A percentile compares a stretch with the other conserved stretches of the same genome.
Conservation (phyloP, 106 monocot genomes). For the Iris macrosiphon region DNA sequence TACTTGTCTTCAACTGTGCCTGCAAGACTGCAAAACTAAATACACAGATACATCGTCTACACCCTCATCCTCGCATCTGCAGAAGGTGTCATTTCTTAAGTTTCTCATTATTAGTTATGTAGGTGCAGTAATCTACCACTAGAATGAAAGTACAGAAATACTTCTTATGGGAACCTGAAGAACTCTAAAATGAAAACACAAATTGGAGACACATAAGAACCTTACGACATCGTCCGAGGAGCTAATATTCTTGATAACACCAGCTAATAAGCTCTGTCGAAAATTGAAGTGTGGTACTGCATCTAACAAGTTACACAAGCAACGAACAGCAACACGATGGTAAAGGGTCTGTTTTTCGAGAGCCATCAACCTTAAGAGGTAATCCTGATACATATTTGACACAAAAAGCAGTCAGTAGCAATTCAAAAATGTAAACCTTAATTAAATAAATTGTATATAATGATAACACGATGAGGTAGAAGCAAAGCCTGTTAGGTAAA, state of each 20-base stretch:
- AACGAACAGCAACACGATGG: conserved; percentile 57
- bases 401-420: background rate
- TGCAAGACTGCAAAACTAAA: too few relatives aligned
- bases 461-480: too few relatives aligned
- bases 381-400: conserved; percentile 44
- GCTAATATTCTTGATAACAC: conserved; percentile 60
- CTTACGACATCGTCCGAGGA: conserved; percentile 81
- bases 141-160: too few relatives aligned
- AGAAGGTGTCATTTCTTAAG: too few relatives aligned
- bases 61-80: too few relatives aligned
- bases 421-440: background rate
- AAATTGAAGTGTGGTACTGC: conserved; percentile 89
- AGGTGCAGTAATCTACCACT: too few relatives aligned
- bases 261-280: conserved; percentile 50
- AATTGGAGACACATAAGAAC: conserved; percentile 19
- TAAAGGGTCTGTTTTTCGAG: conserved; percentile 57
- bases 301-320: conserved; percentile 76
- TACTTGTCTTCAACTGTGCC: too few relatives aligned
- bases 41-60: too few relatives aligned
- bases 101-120: too few relatives aligned
- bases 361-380: conserved; percentile 47
- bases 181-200: background rate
- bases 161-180: too few relatives aligned
- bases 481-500: too few relatives aligned
- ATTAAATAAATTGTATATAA: too few relatives aligned